phyloP scores from a whole-genome alignment of 768 basidiomycete genomes.

The Antrodiella citrinella region DNA sequence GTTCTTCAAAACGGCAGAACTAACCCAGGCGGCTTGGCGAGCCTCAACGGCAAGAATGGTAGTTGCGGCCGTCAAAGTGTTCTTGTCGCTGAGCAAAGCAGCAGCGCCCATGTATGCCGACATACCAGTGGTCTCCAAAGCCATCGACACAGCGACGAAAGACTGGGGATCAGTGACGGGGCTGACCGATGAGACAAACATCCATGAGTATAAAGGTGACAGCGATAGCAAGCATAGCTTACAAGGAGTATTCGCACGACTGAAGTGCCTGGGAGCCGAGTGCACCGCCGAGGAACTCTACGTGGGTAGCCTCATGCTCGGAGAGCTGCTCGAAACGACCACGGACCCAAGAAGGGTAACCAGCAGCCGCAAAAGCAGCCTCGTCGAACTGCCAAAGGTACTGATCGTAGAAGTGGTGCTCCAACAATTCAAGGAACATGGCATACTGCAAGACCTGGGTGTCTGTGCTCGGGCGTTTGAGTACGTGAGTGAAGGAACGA shows the following conservation, averaged over 20 bases:
- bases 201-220: no score
- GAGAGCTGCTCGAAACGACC: constrained; percentile 43
- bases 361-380: constrained; percentile 37
- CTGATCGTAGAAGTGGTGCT: constrained; percentile 35
- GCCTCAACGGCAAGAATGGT: constrained; percentile 51
- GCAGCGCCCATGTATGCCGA: constrained; percentile 55
- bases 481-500: neutral
- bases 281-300: constrained; percentile 37
- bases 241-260: constrained; percentile 60
- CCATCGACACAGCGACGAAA: constrained; percentile 36
- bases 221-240: no score
- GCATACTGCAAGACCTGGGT: constrained; percentile 35
- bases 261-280: constrained; percentile 37
- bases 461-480: constrained; percentile 8
- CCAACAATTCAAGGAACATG: constrained; percentile 41
- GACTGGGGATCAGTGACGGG: constrained; percentile 34
- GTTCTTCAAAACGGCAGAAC: constrained; percentile 30
- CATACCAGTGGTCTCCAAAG: constrained; percentile 46
- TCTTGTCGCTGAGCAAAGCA: constrained; percentile 30
- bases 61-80: constrained; percentile 44
- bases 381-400: constrained; percentile 38
- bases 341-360: constrained; percentile 41
- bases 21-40: constrained; percentile 44
- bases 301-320: constrained; percentile 49
- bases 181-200: no score